These are phyloP conservation scores for Salix dunnii DNA, from an alignment of 345 rosid species.

Conservation along the genomic window DNA sequence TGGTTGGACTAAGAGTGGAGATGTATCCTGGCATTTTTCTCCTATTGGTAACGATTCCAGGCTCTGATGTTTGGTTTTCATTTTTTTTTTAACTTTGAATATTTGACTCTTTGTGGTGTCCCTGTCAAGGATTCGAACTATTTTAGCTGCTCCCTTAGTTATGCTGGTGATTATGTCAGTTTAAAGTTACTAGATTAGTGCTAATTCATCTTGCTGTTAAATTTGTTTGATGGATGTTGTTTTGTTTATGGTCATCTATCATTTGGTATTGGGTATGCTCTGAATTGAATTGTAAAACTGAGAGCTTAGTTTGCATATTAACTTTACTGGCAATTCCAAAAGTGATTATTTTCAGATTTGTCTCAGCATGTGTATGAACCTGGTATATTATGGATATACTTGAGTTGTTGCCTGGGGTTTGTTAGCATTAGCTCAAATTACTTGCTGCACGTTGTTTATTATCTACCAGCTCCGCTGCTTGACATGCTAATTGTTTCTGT, in stretches of 20 bases:
- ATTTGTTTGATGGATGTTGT: conserved; percentile 6
- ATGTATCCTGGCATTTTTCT: conserved; percentile 2
- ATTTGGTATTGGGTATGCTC: neutral
- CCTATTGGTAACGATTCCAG: conserved; percentile 26
- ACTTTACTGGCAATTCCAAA: neutral
- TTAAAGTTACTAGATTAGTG: neutral
- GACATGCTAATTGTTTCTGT: neutral
- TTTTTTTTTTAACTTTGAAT: neutral
- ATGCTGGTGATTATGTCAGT: conserved; percentile 5
- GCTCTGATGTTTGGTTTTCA: conserved; percentile 13
- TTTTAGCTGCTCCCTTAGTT: conserved; percentile 1
- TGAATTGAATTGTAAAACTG: neutral
- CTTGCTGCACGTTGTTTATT: neutral
- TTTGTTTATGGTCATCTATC: conserved; percentile 1
- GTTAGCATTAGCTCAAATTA: neutral
- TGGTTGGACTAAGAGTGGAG: neutral
- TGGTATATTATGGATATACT: neutral
- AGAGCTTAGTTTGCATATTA: neutral
- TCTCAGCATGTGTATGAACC: neutral
- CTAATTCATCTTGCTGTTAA: neutral
- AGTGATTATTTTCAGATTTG: neutral
- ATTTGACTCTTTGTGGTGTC: neutral
- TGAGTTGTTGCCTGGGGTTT: neutral
- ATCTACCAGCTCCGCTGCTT: neutral
- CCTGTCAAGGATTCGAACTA: neutral